phyloP scores from a whole-genome alignment of 345 rosid genomes.

The Gossypioides kirkii region DNA sequence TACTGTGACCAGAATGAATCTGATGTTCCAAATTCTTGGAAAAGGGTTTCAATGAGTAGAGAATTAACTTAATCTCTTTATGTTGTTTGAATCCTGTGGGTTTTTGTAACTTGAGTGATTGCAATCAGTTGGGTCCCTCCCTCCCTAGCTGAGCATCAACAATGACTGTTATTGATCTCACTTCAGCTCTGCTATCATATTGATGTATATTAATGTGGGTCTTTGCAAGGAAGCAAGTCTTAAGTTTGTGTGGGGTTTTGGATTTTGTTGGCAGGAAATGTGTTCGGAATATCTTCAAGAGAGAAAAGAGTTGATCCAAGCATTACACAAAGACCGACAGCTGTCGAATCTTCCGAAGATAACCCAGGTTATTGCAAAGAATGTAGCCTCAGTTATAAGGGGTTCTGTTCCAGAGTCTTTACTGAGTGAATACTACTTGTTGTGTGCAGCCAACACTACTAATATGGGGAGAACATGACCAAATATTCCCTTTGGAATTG shows the following conservation, averaged over 20 bases:
- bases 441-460: slow-evolving; percentile 56
- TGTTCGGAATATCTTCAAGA: slow-evolving; percentile 63
- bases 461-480: slow-evolving; percentile 85
- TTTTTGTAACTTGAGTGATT: background rate
- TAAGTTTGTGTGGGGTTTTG: background rate
- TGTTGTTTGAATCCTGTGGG: background rate
- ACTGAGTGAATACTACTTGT: background rate
- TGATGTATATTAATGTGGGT: too few relatives aligned
- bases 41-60: background rate
- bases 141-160: background rate
- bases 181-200: background rate
- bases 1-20: background rate
- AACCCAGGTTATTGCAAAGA: slow-evolving; percentile 43
- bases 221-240: background rate
- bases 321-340: slow-evolving; percentile 67
- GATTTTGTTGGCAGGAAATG: slow-evolving; percentile 57
- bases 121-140: background rate
- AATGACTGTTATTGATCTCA: background rate
- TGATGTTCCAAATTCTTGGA: background rate
- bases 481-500: slow-evolving; percentile 71
- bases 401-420: background rate
- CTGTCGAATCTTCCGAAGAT: slow-evolving; percentile 64
- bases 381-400: background rate
- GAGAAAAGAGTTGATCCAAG: slow-evolving; percentile 61
- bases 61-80: background rate